Evolutionary conservation across 306 rosid genomes (phyloP), one percentile per base, ranked within the genome.

Genomic region (Neltuma alba): DNA sequence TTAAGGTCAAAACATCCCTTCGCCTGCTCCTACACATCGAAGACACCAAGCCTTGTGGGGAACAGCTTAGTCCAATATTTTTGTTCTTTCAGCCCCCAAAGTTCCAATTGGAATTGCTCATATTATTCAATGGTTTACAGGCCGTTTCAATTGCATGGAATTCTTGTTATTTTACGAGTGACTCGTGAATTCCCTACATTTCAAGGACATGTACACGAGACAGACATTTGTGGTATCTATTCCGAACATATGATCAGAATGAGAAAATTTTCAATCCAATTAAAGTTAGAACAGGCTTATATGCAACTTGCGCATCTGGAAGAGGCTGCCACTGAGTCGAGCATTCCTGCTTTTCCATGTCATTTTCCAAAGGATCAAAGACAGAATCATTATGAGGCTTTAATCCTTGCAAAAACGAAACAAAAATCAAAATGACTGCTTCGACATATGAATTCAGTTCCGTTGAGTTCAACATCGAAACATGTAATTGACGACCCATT

Each of bases 381-480:
- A 25, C 18, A 60, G 15, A 40, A 58, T 12, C 7, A 55, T 21
- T 9, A 23, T 25, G 23, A 54, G 14, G 15, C 8, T 28, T 60
- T 27, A 60, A 28, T 4, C 66, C 28, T 27, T 9, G 61, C 30
- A 21, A 21, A n/a, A 20, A 54, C 21, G 61, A 9, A 7, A 6
- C 1, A 3, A 27, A 60, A 25, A 13, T 3, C 67, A 55, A 69
- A 81, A 79, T 28, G 37, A 30, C 54, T 33, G 42, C 20, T 34
- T 37, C 64, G 16, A 27, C 36, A 60, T 5, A 47, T 33, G 48
- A 44, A 60, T 61, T 72, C 30, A 70, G 30, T 52, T 48, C 50
- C 37, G 65, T 36, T 72, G 52, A 71, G 31, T 62, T n/a, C 25
- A 38, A 73, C 78, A 58, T 37, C 42, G 18, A 81, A 70, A 50